Percentiles rank a stretch among this genome's conserved stretches.
Conservation (phyloP, 768 basidiomycete genomes). For the Tylopilus intermedius region DNA sequence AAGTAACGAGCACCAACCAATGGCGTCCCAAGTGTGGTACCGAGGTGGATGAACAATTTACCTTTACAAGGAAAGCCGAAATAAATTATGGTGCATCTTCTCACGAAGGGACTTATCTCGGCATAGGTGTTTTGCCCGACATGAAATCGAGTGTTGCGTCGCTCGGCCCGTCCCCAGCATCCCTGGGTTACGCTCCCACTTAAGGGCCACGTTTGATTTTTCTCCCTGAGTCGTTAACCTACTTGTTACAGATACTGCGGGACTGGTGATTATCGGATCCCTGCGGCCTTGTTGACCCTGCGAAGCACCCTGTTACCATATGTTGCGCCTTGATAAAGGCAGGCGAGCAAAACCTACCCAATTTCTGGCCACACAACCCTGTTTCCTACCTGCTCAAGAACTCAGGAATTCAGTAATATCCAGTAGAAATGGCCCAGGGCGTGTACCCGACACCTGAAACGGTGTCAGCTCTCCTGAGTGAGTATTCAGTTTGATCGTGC, state of each 20-base stretch:
- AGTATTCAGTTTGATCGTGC: not conserved
- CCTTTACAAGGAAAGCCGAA: not conserved
- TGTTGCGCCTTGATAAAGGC: not conserved
- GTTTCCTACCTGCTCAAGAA: not conserved
- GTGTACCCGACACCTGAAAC: conserved; percentile 5
- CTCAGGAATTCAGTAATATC: not conserved
- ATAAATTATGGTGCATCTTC: not conserved
- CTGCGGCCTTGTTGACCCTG: not conserved
- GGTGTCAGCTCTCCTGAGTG: conserved; percentile 18
- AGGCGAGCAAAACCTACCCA: not conserved
- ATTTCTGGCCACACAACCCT: not conserved
- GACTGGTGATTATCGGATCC: not conserved
- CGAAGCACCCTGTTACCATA: conserved; percentile 2
- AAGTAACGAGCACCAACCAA: not conserved
- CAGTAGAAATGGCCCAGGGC: conserved; percentile 1
- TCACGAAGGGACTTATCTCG: not conserved
- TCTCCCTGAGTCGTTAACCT: not conserved
- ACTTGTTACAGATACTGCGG: not conserved
- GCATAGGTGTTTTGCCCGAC: not conserved
- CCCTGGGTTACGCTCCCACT: not conserved
- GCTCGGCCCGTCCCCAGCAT: not conserved
- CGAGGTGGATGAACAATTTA: not conserved
- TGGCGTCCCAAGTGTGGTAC: not conserved
- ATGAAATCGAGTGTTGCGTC: not conserved
- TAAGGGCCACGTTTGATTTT: not conserved